Conservation (phyloP, 345 rosid species). For the Eucalyptus caleyi region DNA sequence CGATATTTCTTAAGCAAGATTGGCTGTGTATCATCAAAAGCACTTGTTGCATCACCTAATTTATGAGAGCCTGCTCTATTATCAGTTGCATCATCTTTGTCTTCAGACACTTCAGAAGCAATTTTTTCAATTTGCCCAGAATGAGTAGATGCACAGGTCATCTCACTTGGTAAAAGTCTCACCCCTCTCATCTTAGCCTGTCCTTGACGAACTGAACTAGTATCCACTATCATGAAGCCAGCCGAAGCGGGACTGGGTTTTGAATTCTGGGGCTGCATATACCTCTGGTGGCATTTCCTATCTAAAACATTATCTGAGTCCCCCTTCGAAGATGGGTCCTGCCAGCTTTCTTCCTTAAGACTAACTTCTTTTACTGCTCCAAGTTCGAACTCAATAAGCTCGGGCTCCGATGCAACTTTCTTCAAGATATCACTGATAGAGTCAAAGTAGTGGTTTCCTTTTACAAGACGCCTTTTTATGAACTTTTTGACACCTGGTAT, state of each 20-base stretch:
- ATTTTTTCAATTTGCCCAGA: conserved; percentile 4
- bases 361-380: not conserved
- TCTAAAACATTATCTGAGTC: conserved; percentile 2
- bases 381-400: conserved; percentile 34
- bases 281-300: conserved; percentile 7
- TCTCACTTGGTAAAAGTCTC: conserved; percentile 22
- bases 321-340: not conserved
- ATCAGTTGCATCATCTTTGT: not conserved
- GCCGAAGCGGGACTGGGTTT: not conserved
- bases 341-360: conserved; percentile 6
- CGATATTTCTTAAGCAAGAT: not conserved
- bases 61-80: not conserved
- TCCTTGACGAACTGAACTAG: conserved; percentile 16
- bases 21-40: not conserved
- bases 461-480: conserved; percentile 45
- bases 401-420: conserved; percentile 40
- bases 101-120: not conserved
- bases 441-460: conserved; percentile 71
- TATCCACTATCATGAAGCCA: conserved; percentile 37
- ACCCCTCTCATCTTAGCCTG: conserved; percentile 18
- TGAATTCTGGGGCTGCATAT: conserved; percentile 24
- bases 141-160: not conserved
- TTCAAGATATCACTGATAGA: conserved; percentile 41
- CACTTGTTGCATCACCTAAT: not conserved
- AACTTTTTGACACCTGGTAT: conserved; percentile 58